A percentile compares a stretch with the other conserved stretches of the same genome.
These are phyloP conservation scores for Kondoa subrosea DNA, from an alignment of 768 basidiomycete species.

Conservation along the genomic window DNA sequence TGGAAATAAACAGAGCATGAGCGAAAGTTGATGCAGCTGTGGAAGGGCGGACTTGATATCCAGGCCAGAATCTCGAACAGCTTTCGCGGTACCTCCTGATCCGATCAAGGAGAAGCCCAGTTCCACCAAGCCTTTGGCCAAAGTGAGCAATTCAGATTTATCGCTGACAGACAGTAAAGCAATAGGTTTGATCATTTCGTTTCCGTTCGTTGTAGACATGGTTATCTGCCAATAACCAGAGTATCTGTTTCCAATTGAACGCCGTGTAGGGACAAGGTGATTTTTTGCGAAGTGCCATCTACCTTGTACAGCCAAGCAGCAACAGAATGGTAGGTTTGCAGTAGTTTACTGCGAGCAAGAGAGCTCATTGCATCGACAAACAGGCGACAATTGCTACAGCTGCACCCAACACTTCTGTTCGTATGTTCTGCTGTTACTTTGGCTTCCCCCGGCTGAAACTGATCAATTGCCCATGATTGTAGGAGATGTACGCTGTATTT, in stretches of 20 bases:
- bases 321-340: neutral
- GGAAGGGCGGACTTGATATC: constrained; percentile 56
- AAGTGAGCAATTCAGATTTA: constrained; percentile 71
- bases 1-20: neutral
- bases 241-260: too few relatives aligned
- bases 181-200: neutral
- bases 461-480: too few relatives aligned
- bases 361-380: neutral
- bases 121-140: constrained; percentile 65
- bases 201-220: too few relatives aligned
- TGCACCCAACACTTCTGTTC: neutral
- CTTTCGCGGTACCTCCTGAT: constrained; percentile 94
- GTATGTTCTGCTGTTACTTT: neutral
- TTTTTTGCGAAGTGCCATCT: too few relatives aligned
- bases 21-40: neutral
- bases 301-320: too few relatives aligned
- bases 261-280: too few relatives aligned
- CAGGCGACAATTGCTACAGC: neutral
- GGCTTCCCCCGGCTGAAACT: neutral
- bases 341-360: neutral
- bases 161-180: constrained; percentile 92
- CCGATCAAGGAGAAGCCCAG: constrained; percentile 77
- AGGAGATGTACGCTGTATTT: neutral
- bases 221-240: too few relatives aligned
- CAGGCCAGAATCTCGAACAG: constrained; percentile 83